Evolutionary conservation across 306 rosid species (phyloP).

Genomic region (barrel medic (Medicago truncatula)): MtrunA17r5.0-ANR NC_053049.1:14182001-14182500

Average conservation of each 20-base stretch:
- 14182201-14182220: conserved; percentile 99
- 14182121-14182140: not conserved
- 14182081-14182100: conserved; percentile 11
- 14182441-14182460: conserved; percentile 99
- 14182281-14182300: conserved; percentile 30
- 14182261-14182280: conserved; percentile 99
- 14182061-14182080: conserved; percentile 58
- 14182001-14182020: conserved; percentile 99
- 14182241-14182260: conserved; percentile 97
- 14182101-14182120: not conserved
- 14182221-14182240: conserved; percentile 89
- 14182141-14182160: conserved; percentile 85
- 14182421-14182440: conserved; percentile 59
- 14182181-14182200: conserved; percentile 99
- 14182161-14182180: conserved; percentile 99
- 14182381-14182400: conserved; percentile 29
- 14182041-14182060: conserved; percentile 97
- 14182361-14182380: not conserved
- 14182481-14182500: conserved; percentile 99
- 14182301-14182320: conserved; percentile 17
- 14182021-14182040: conserved; percentile 94
- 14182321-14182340: not conserved
- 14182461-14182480: conserved; percentile 98
- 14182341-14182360: not conserved
- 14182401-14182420: not conserved